Percentiles rank a stretch among this genome's conserved stretches.
Evolutionary conservation across 192 early-diverging fungal genomes (phyloP).

Genomic region (Anaeromyces robustus): DNA sequence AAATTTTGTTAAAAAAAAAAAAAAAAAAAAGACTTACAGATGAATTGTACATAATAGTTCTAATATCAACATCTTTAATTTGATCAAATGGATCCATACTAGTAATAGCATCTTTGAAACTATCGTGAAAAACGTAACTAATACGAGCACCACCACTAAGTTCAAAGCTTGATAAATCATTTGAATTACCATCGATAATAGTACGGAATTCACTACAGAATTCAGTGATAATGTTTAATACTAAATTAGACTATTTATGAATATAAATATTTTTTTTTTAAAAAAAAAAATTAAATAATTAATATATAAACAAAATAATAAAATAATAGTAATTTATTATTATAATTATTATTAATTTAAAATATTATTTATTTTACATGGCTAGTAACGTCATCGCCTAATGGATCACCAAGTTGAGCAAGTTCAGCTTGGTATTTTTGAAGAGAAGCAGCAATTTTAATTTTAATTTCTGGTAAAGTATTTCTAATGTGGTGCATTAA

Average conservation of each 20-base stretch:
- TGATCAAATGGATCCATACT: conserved; percentile 96
- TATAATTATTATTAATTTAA: too few relatives aligned
- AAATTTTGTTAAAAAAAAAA: neutral
- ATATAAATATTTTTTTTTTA: neutral
- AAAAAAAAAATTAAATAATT: too few relatives aligned
- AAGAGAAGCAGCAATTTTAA: conserved; percentile 77
- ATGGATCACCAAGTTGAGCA: conserved; percentile 73
- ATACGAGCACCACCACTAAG: conserved; percentile 96
- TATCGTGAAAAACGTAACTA: conserved; percentile 97
- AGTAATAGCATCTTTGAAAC: conserved; percentile 80
- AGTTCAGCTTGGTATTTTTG: conserved; percentile 78
- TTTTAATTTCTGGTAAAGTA: conserved; percentile 97
- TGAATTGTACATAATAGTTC: conserved; percentile 96
- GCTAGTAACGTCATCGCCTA: conserved; percentile 51
- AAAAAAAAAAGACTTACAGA: conserved; percentile 30
- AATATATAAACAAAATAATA: too few relatives aligned
- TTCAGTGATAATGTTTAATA: conserved; percentile 96
- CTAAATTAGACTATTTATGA: conserved; percentile 57
- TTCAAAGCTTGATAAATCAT: conserved; percentile 87
- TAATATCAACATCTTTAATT: conserved; percentile 96
- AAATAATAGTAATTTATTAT: too few relatives aligned
- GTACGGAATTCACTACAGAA: conserved; percentile 95
- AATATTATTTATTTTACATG: conserved; percentile 18
- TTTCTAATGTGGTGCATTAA: conserved; percentile 98
- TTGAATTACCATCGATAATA: conserved; percentile 87